Evolutionary conservation across 139 green algal species (phyloP), one percentile per base, ranked within the genome.

Genomic region (Chlamydomonas incerta): DNA sequence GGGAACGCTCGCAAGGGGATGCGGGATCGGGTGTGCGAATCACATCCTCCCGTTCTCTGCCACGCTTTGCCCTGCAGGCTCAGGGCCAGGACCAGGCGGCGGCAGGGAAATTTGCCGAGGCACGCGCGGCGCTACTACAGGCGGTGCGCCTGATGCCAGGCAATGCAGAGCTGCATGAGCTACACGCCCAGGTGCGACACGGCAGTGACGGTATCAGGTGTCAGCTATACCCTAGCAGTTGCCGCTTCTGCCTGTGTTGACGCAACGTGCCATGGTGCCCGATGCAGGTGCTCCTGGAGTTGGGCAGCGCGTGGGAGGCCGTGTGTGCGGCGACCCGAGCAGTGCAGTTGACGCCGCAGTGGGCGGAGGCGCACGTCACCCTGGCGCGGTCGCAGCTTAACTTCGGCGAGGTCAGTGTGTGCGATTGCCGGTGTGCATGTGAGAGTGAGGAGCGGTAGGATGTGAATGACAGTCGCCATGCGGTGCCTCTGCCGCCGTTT

Each of bases 361-460:
- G 79, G 76, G 81, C 69, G 14, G 85, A 85, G 14, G 85, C 72
- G 14, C 85, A 87, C 65, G 72, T 92, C 21, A 88, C 88, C 0
- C 75, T 92, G 21, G 88, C 41, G 1, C 68, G 88, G 31, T 75
- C 87, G 33, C 88, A 92, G 65, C 70, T 87, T 0, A 92, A 92
- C 76, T 69, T 85, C 2, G 88, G 88, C 14, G 86, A 87, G 79
- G 79, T 85, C 47, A 0, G 77, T 2, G 74, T 0, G 13, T 46
- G 10, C 3, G 37, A 13, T 1, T 18, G 14, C 29, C 2, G 14
- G 63, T 21, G 29, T 8, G 11, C 14, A 14, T 57, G 50, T 14
- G 50, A 57, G 11, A 14, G 11, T 20, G 11, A 57, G 50, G 11
- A 20, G 14, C 50, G 11, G 50, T 14, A 14, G 11, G 11, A 14